These are phyloP conservation scores for Peterozyma toletana DNA, from an alignment of 805 yeast species.

Conservation along the genomic window DNA sequence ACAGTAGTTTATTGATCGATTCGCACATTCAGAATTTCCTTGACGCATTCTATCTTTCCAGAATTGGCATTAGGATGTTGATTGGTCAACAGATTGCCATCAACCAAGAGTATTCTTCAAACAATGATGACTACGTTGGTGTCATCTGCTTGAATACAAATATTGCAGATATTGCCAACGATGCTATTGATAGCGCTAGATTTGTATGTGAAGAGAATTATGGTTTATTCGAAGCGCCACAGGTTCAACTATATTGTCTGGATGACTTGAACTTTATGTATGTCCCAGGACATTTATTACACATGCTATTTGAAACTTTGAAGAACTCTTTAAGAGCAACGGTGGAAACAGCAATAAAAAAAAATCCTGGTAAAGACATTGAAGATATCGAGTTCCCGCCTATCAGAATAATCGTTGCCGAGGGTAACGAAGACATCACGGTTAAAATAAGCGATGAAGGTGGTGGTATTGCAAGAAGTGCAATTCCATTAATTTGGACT, in stretches of 20 bases:
- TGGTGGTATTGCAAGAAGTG: slow-evolving; percentile 85
- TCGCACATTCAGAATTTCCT: slow-evolving; percentile 72
- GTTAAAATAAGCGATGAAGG: slow-evolving; percentile 90
- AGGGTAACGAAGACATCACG: slow-evolving; percentile 87
- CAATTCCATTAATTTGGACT: slow-evolving; percentile 83
- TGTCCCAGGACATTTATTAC: slow-evolving; percentile 89
- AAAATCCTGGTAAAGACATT: slow-evolving; percentile 38
- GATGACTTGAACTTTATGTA: slow-evolving; percentile 78
- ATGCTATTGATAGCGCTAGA: slow-evolving; percentile 85
- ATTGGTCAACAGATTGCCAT: slow-evolving; percentile 92
- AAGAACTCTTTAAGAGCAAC: slow-evolving; percentile 87
- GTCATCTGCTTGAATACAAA: slow-evolving; percentile 82
- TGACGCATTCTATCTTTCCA: slow-evolving; percentile 82
- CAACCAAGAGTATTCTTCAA: slow-evolving; percentile 52
- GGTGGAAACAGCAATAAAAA: slow-evolving; percentile 67
- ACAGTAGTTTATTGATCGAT: slow-evolving; percentile 43
- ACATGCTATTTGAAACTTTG: slow-evolving; percentile 83
- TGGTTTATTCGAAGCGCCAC: slow-evolving; percentile 80
- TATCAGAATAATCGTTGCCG: slow-evolving; percentile 78
- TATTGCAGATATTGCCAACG: slow-evolving; percentile 75
- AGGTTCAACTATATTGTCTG: slow-evolving; percentile 71
- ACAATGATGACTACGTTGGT: slow-evolving; percentile 67
- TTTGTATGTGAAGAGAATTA: slow-evolving; percentile 89
- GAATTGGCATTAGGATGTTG: slow-evolving; percentile 89
- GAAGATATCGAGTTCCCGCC: slow-evolving; percentile 75